phyloP scores from a whole-genome alignment of 176 grass and related monocot species.

The Aegilops speltoides region DNA sequence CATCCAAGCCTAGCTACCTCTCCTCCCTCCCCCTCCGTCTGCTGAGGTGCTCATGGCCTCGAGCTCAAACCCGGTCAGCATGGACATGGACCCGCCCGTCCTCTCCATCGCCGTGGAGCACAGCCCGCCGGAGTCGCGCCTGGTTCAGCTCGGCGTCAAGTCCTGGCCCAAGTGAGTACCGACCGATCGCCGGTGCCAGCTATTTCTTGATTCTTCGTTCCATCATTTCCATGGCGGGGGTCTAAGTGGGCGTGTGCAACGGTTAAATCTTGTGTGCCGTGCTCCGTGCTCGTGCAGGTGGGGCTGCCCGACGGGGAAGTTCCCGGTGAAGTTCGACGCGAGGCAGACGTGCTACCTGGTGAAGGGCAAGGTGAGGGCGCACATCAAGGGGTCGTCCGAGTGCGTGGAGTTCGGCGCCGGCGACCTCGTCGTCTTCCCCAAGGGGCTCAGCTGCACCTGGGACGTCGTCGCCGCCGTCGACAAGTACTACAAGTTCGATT shows the following conservation, averaged over 20 bases:
- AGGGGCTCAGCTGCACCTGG: constrained; percentile 92
- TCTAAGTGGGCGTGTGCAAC: background rate
- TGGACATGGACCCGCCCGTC: constrained; percentile 53
- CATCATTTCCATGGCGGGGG: background rate
- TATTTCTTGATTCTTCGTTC: background rate
- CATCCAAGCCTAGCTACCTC: constrained; percentile 23
- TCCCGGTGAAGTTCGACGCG: constrained; percentile 80
- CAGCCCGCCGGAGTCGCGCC: constrained; percentile 61
- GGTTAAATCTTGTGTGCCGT: background rate
- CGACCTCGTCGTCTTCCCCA: constrained; percentile 89
- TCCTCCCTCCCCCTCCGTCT: background rate
- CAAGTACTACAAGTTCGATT: constrained; percentile 94
- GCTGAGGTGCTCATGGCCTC: constrained; percentile 56
- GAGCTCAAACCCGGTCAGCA: constrained; percentile 57
- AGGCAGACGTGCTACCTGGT: constrained; percentile 87
- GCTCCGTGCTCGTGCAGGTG: constrained; percentile 51
- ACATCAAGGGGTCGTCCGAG: constrained; percentile 70
- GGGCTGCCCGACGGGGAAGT: constrained; percentile 83
- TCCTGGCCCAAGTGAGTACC: constrained; percentile 93
- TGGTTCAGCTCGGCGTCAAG: constrained; percentile 76
- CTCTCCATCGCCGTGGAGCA: constrained; percentile 64
- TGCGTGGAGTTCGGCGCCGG: constrained; percentile 87
- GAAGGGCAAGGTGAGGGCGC: constrained; percentile 75
- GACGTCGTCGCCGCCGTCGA: constrained; percentile 73
- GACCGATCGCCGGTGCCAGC: background rate